These are phyloP conservation scores for Pleurotus pulmonarius DNA, from an alignment of 768 basidiomycete genomes.

Conservation along the genomic window DNA sequence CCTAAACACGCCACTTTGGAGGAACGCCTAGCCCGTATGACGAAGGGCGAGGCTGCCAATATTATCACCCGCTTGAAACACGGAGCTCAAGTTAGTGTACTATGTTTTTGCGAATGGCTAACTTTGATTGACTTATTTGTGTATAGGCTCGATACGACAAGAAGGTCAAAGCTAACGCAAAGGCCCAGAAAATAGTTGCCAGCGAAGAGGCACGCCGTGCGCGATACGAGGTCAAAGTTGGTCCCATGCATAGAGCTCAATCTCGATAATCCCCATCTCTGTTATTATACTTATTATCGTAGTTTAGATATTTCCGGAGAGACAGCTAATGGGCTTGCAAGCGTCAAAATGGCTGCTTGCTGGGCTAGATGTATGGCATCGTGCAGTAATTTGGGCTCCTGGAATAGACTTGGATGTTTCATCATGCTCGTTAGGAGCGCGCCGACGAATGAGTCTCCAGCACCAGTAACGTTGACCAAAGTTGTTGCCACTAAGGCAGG, in stretches of 20 bases:
- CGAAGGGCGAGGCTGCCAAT: slow-evolving; percentile 77
- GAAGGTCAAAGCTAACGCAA: slow-evolving; percentile 38
- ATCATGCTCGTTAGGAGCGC: slow-evolving; percentile 69
- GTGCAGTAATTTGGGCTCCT: slow-evolving; percentile 40
- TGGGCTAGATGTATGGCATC: slow-evolving; percentile 54
- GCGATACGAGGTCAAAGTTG: slow-evolving; percentile 58
- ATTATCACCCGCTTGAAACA: slow-evolving; percentile 76
- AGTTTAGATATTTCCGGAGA: slow-evolving; percentile 55
- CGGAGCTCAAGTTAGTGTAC: slow-evolving; percentile 56
- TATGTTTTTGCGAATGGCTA: neutral
- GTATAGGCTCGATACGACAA: slow-evolving; percentile 54
- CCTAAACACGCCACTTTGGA: slow-evolving; percentile 15
- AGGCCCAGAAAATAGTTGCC: slow-evolving; percentile 24
- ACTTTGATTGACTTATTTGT: neutral
- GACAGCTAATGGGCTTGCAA: slow-evolving; percentile 57
- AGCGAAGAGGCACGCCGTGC: slow-evolving; percentile 52
- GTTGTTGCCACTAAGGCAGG: slow-evolving; percentile 41
- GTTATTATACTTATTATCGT: slow-evolving; percentile 5
- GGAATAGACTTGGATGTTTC: slow-evolving; percentile 38
- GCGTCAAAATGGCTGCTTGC: slow-evolving; percentile 55
- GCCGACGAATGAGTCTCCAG: slow-evolving; percentile 89
- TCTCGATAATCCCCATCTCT: slow-evolving; percentile 6
- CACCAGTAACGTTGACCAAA: slow-evolving; percentile 80
- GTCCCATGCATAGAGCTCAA: slow-evolving; percentile 33
- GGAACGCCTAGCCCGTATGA: slow-evolving; percentile 41